Percentiles rank a stretch among this genome's conserved stretches.
These are phyloP conservation scores for Claviceps paspali DNA, from an alignment of 2,329 filamentous ascomycete genomes.

Conservation along the genomic window DNA sequence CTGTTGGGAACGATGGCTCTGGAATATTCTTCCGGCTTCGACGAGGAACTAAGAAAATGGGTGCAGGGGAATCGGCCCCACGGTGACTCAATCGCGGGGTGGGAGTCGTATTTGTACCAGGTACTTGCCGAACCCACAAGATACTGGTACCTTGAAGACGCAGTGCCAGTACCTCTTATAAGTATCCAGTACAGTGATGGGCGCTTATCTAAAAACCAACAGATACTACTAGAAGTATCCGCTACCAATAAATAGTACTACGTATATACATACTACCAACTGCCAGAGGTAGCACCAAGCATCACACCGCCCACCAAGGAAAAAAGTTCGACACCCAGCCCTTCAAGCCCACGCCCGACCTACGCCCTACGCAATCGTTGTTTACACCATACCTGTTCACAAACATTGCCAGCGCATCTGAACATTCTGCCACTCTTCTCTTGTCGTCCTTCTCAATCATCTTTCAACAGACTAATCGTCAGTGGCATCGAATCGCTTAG, in stretches of 20 bases:
- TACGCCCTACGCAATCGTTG: too few species aligned
- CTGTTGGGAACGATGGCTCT: constrained; percentile 3
- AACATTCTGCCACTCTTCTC: not conserved
- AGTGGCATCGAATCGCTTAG: not conserved
- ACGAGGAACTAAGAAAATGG: constrained; percentile 1
- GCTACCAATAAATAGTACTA: too few species aligned
- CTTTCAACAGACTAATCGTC: too few species aligned
- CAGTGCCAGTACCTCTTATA: too few species aligned
- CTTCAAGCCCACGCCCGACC: not conserved
- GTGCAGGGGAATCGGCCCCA: not conserved
- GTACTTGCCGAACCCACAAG: too few species aligned
- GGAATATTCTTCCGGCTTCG: constrained; percentile 10
- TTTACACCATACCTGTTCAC: not conserved
- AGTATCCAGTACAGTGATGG: too few species aligned
- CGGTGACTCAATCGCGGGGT: not conserved
- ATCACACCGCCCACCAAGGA: constrained; percentile 3
- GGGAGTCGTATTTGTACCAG: not conserved
- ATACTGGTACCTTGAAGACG: too few species aligned
- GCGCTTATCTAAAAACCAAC: too few species aligned
- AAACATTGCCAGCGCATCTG: not conserved
- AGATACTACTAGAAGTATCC: too few species aligned
- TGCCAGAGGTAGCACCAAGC: not conserved
- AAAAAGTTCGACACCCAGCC: constrained; percentile 1
- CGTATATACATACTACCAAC: too few species aligned
- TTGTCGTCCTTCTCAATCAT: not conserved